Evolutionary conservation across 192 early-diverging fungal genomes (phyloP), one percentile per base, ranked within the genome.

Genomic region (Coemansia sp.): DNA sequence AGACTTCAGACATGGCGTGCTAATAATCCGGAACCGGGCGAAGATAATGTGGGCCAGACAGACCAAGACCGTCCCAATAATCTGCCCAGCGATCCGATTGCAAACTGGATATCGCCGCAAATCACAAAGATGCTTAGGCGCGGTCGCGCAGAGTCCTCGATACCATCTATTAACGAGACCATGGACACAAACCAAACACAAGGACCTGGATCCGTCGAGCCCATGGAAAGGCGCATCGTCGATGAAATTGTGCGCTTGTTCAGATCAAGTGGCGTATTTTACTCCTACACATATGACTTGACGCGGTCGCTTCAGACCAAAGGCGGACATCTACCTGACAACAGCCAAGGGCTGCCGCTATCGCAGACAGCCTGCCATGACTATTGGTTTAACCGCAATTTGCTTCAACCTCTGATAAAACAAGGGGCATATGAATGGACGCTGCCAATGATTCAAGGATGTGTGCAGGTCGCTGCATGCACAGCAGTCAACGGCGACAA

Each of bases 371-470:
- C 75, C 4, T 64, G 72, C 38, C 48, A 40, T 1, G 63, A 71
- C 38, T 83, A 83, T 64, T 83, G 80, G 80, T 83, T 83, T 38
- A 83, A 77, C 60, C 39, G 57, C 37, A 40, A 71, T 46, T 53
- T 83, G 25, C 80, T 76, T 56, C 61, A 58, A 53, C 61, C 45
- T 7, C 62, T 83, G 19, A 46, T 77, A 22, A 17, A 13, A n/a
- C 17, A 22, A n/a, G 14, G 39, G 14, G 61, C 43, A 16, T 22
- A 53, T 14, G 75, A 61, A 32, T 83, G 80, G 80, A 64, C 75
- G 5, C 41, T 83, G 16, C 75, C 91, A 12, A 45, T 91, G 49
- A 87, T 90, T 76, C 90, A 92, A 72, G 91, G 91, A 22, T 86
- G 84, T 50, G 84, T 90, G 10, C 88, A 91, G 69, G 82, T 86